Conservation (phyloP, 345 rosid species). For the Rhodamnia rubescens region DNA sequence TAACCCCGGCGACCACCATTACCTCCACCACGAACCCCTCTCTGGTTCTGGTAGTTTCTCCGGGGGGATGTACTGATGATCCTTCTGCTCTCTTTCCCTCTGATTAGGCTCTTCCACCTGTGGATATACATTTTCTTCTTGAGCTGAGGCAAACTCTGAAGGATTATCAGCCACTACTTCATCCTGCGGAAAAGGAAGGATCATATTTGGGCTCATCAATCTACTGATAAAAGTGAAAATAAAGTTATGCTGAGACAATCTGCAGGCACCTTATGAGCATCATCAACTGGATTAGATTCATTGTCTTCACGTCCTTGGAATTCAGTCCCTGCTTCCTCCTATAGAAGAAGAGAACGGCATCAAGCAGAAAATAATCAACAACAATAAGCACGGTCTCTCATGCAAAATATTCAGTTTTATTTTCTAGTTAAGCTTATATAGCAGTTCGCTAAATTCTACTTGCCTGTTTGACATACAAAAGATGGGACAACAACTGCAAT, state of each 20-base stretch:
- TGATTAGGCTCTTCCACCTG: slow-evolving; percentile 24
- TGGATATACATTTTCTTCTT: slow-evolving; percentile 30
- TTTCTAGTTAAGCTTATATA: neutral
- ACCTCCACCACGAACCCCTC: slow-evolving; percentile 55
- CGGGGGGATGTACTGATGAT: slow-evolving; percentile 45
- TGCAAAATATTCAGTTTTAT: neutral
- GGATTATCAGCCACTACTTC: slow-evolving; percentile 32
- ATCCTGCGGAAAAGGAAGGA: slow-evolving; percentile 22
- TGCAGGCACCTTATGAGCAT: slow-evolving; percentile 25
- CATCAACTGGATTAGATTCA: neutral
- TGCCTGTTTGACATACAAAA: neutral
- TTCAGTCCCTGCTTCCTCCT: neutral
- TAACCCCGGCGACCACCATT: slow-evolving; percentile 60
- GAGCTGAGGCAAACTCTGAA: slow-evolving; percentile 23
- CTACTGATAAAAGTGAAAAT: neutral
- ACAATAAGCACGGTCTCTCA: neutral
- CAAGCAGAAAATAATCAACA: neutral
- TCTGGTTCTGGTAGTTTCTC: slow-evolving; percentile 54
- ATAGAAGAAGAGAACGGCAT: neutral
- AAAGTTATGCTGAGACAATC: neutral
- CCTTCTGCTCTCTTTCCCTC: slow-evolving; percentile 23
- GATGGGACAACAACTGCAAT: neutral
- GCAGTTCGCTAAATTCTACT: neutral
- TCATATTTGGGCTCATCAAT: neutral
- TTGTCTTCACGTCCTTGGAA: neutral